Conservation (phyloP, 108 stramenopile genomes). For the Aurantiochytrium sp. region DNA sequence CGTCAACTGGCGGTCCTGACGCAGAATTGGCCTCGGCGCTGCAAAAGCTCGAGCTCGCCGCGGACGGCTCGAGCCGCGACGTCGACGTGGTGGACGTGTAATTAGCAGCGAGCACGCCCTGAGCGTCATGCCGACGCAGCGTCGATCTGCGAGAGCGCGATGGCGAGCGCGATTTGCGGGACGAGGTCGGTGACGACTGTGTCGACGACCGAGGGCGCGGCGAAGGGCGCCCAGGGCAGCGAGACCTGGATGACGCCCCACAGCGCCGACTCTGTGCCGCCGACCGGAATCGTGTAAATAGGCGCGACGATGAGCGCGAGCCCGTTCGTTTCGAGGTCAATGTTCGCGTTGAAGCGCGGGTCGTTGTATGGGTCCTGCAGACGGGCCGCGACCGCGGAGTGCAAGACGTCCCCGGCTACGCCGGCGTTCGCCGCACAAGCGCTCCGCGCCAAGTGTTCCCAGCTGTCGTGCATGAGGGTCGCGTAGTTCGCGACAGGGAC, state of each 20-base stretch:
- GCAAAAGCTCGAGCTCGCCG: not conserved
- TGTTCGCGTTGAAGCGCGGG: constrained; percentile 22
- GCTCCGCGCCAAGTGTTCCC: not conserved
- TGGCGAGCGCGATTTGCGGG: not conserved
- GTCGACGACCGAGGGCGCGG: not conserved
- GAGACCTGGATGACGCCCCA: not conserved
- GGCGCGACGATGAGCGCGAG: not conserved
- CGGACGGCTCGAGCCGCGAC: not conserved
- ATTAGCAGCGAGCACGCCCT: not conserved
- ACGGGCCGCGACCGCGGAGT: not conserved
- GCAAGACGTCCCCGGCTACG: not conserved
- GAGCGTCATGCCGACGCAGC: not conserved
- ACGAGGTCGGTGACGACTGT: not conserved
- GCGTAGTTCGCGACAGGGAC: not conserved
- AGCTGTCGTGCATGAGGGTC: not conserved
- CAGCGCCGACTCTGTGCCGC: not conserved
- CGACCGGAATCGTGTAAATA: not conserved
- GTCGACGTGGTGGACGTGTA: not conserved
- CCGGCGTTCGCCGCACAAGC: not conserved
- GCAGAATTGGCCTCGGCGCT: not conserved
- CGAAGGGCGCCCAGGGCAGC: not conserved
- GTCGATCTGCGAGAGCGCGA: not conserved
- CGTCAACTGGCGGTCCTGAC: not conserved
- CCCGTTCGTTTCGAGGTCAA: not conserved
- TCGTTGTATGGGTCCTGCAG: constrained; percentile 7